Evolutionary conservation across 2,329 filamentous ascomycete species (phyloP), one percentile per base, ranked within the genome.

Genomic region (Elsinoe arachidis): DNA sequence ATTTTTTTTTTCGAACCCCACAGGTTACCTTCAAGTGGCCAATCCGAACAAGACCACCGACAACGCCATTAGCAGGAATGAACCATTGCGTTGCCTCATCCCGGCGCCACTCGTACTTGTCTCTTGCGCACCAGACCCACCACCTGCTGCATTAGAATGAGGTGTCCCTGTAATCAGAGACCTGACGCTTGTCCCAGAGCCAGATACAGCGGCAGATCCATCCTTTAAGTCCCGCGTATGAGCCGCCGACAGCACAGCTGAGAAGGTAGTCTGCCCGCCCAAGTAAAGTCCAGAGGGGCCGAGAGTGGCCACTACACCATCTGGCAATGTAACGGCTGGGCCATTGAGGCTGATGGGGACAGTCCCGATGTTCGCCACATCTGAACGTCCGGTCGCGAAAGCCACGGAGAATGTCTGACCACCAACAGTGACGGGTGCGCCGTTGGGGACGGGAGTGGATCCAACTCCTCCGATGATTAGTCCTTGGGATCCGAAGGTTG

Each of bases 281-380:
- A 46, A 7, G 6, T 23, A 19, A 12, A 46, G 6, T 46, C 41
- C 21, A 14, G 12, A 6, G 3, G 41, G 14, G 3, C 46, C 55
- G n/a, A 59, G 55, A n/a, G 61, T 65, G 39, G 65, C 35, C 6
- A 60, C 44, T 9, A 61, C 17, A 10, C 63, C 62, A 34, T 60
- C 49, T 1, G 39, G 12, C 3, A 63, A 43, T 2, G 60, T 61
- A 4, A 58, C 41, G 1, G 63, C 58, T 21, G 35, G 43, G 15
- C 56, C 61, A 30, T 62, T 61, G 5, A 60, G 60, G 1, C 58
- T 61, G n/a, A 64, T 59, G 17, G 55, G 55, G 5, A 21, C 56
- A 5, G 49, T 39, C 10, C 58, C 59, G 10, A 63, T 38, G 15
- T 60, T 62, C 14, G 58, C 53, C 10, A 49, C 23, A 1, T 59